A percentile compares a stretch with the other conserved stretches of the same genome.
phyloP scores from a whole-genome alignment of 768 basidiomycete genomes.

The Lactarius tabidus region DNA sequence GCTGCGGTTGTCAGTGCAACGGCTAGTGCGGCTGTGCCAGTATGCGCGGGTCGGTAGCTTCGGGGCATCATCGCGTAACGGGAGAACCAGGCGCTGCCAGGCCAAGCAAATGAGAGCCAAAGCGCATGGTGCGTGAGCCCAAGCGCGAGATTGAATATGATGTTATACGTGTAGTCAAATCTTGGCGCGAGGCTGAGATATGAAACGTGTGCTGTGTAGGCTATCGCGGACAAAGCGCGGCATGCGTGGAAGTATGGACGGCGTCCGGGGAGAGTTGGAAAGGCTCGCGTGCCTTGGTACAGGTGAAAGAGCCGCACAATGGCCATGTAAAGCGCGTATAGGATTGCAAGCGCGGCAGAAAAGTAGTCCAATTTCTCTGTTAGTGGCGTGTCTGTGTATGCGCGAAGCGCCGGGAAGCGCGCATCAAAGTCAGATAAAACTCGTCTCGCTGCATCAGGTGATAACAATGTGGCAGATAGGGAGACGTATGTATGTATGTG shows the following conservation, averaged over 20 bases:
- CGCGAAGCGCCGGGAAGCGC: slow-evolving; percentile 7
- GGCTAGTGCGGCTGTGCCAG: slow-evolving; percentile 52
- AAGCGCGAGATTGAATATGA: slow-evolving; percentile 71
- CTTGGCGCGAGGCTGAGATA: slow-evolving; percentile 74
- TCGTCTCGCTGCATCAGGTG: slow-evolving; percentile 16
- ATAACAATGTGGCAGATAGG: background rate
- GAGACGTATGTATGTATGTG: background rate
- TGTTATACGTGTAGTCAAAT: slow-evolving; percentile 95
- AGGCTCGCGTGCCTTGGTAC: slow-evolving; percentile 42
- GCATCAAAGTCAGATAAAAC: slow-evolving; percentile 11
- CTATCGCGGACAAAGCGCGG: slow-evolving; percentile 48
- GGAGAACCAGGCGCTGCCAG: slow-evolving; percentile 40
- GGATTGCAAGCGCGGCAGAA: slow-evolving; percentile 81
- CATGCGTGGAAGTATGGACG: slow-evolving; percentile 35
- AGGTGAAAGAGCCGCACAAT: slow-evolving; percentile 73
- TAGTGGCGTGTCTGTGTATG: slow-evolving; percentile 58
- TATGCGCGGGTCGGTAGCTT: slow-evolving; percentile 55
- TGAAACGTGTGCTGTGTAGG: slow-evolving; percentile 66
- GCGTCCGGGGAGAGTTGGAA: slow-evolving; percentile 19
- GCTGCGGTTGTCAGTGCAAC: slow-evolving; percentile 69
- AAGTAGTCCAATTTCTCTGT: slow-evolving; percentile 97
- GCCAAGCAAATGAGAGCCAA: slow-evolving; percentile 74
- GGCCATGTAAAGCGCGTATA: slow-evolving; percentile 76
- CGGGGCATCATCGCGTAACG: slow-evolving; percentile 54
- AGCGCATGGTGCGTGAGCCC: slow-evolving; percentile 76